Base-by-base conservation (phyloP, 352 stramenopile genomes). In the Globisporangium nagaii region DNA sequence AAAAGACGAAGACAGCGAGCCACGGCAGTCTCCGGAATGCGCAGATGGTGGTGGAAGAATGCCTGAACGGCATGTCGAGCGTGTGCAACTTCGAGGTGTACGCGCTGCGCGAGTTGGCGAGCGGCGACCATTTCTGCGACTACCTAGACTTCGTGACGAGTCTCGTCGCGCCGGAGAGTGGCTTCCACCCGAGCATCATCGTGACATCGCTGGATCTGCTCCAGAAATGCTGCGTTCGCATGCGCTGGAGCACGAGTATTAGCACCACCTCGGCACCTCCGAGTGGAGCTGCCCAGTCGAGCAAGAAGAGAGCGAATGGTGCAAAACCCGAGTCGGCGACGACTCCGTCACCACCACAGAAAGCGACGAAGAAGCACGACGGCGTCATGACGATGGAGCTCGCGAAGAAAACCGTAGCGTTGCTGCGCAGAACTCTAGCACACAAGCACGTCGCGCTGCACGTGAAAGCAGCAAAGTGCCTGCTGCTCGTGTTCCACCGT, bases 11-110 rank as follows among this genome's bases (percentile, higher is more conserved):
- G 9, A 19, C 0, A 8, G 39, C 8, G n/a, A 24, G 12, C n/a
- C n/a, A n/a, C 5, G 51, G 10, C 19, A 46, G 58, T 24, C 15
- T 30, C 11, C 75, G 78, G 34, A 79, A 66, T 46, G 58, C 59
- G 10, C 68, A 76, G 20, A 86, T 90, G 79, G 66, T 90, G 13
- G 76, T 91, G n/a, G 84, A 94, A 61, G 84, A 94, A 52, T 84
- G 74, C 25, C 57, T 91, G 25, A 90, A 74, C 46, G 84, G 84
- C 0, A 62, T 94, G n/a, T 83, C 72, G 17, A 83, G 62, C 30
- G 57, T 88, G 30, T 91, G 78, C 53, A 79, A 58, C 8, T 75
- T 66, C 0, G 79, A 94, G 49, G 53, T 65, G 7, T 69, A 69
- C 12, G 74, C 77, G 47, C 60, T 87, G 51, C 74, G 74, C 30